Base-by-base conservation (phyloP, 176 grass and related monocot genomes). In the Aegilops speltoides region DNA sequence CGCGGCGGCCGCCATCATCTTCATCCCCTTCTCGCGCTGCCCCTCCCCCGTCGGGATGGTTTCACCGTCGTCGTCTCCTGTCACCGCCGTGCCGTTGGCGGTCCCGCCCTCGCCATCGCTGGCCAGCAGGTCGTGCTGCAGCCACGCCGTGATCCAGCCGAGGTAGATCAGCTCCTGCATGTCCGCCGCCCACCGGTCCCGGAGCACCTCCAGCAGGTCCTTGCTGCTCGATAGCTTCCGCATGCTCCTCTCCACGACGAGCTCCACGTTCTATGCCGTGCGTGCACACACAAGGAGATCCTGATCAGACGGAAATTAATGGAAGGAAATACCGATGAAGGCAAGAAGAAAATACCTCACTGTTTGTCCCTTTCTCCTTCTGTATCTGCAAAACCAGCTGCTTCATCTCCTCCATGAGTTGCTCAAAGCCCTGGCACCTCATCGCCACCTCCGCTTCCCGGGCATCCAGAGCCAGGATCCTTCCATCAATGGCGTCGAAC, bases 111-210 rank as follows among this genome's bases (percentile, higher is more conserved):
- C 80, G 8, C 19, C 22, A 16, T 84, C 89, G 68, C 52, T 20
- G 34, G 81, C 43, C 65, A 87, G 75, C 34, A 98, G 75, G 64
- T 96, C 92, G 66, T 94, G 82, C 84, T 88, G 88, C 83, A 96
- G 84, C 90, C 92, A 89, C 45, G 94, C 84, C 13, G 90, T 93
- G 83, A 96, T 89, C 91, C 90, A 99, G 61, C 89, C 90, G 3
- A 99, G 28, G 73, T 96, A 96, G 89, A 99, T 93, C 86, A 91
- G 89, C 86, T 94, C 90, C 87, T 98, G 90, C 92, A 94, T 91
- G 81, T 92, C 94, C n/a, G 84, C 88, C 16, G 89, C 80, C 97
- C 97, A 99, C 79, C 77, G 73, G 68, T 86, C 80, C 20, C 87
- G 92, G 37, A 98, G 90, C 24, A 48, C 69, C 78, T 86, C 87